Percentiles rank a stretch among this genome's conserved stretches.
phyloP scores from a whole-genome alignment of 2,329 filamentous ascomycete species.

The Pseudogymnoascus sp. region DNA sequence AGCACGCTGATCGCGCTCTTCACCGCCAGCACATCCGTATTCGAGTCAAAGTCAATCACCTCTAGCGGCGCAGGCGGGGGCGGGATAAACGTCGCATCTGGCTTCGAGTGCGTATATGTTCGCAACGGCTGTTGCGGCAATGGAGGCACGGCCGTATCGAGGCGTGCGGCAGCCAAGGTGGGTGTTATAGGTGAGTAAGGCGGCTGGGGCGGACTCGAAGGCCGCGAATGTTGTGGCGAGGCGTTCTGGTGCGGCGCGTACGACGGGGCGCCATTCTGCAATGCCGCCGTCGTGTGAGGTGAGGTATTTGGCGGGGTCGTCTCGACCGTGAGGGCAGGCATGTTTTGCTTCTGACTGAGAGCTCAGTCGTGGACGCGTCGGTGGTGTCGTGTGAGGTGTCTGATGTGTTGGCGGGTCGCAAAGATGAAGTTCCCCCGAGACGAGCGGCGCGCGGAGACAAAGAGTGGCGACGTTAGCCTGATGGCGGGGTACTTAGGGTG shows the following conservation, averaged over 20 bases:
- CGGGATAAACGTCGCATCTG: constrained; percentile 34
- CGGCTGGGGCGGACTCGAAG: constrained; percentile 23
- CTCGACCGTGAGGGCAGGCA: constrained; percentile 23
- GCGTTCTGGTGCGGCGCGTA: constrained; percentile 4
- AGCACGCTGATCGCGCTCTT: constrained; percentile 78
- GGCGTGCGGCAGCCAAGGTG: constrained; percentile 19
- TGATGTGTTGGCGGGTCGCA: constrained; percentile 8
- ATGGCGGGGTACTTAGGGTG: constrained; percentile 8
- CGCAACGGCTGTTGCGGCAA: constrained; percentile 19
- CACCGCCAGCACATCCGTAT: constrained; percentile 81
- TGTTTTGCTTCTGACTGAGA: constrained; percentile 11
- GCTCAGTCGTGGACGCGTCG: neutral
- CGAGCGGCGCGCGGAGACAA: neutral
- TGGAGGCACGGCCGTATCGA: constrained; percentile 10
- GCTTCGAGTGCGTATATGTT: constrained; percentile 40
- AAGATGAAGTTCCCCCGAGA: constrained; percentile 4
- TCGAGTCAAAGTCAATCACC: constrained; percentile 53
- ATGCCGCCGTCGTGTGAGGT: neutral
- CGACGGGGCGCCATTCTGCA: constrained; percentile 5
- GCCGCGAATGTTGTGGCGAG: constrained; percentile 17
- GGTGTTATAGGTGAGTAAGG: constrained; percentile 28
- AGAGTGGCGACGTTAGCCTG: constrained; percentile 1
- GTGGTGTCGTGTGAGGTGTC: neutral
- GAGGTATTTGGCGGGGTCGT: constrained; percentile 15
- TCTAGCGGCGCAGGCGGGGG: constrained; percentile 39